Conservation (phyloP, 1,139 yeast genomes). For the Debaryomyces coudertii region DNA sequence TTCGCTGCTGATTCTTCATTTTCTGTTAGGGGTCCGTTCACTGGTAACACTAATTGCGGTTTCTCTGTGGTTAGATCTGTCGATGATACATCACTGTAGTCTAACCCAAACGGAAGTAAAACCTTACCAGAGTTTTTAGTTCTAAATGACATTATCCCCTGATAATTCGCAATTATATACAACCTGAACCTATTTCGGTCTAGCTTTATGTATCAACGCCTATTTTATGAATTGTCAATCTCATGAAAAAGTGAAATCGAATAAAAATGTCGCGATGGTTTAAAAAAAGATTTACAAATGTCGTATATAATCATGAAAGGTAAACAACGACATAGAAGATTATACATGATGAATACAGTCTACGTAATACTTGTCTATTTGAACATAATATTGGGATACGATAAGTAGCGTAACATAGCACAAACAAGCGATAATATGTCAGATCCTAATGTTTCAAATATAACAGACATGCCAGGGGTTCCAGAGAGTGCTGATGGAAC, state of each 20-base stretch:
- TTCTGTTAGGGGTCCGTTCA: constrained; percentile 62
- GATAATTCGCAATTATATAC: not conserved
- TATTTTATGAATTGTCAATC: constrained; percentile 1
- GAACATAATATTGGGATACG: not conserved
- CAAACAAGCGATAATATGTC: not conserved
- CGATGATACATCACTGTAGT: constrained; percentile 57
- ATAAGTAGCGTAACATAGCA: not conserved
- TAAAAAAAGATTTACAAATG: not conserved
- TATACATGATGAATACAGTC: constrained; percentile 6
- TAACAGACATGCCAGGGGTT: not conserved
- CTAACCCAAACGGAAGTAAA: constrained; percentile 68
- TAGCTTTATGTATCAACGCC: not conserved
- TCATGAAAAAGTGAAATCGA: constrained; percentile 4
- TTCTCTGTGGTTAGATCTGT: constrained; percentile 36
- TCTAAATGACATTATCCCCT: constrained; percentile 29
- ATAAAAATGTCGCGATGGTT: constrained; percentile 5
- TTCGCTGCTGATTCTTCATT: constrained; percentile 64
- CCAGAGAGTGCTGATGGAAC: constrained; percentile 52
- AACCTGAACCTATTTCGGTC: not conserved
- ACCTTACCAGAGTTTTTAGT: constrained; percentile 29
- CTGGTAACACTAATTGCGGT: constrained; percentile 58
- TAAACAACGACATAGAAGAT: constrained; percentile 6
- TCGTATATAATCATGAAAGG: not conserved
- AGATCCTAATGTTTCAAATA: not conserved
- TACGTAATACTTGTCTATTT: not conserved